Conservation (phyloP, 2,329 filamentous ascomycete genomes). For the Exophiala mesophila region DNA sequence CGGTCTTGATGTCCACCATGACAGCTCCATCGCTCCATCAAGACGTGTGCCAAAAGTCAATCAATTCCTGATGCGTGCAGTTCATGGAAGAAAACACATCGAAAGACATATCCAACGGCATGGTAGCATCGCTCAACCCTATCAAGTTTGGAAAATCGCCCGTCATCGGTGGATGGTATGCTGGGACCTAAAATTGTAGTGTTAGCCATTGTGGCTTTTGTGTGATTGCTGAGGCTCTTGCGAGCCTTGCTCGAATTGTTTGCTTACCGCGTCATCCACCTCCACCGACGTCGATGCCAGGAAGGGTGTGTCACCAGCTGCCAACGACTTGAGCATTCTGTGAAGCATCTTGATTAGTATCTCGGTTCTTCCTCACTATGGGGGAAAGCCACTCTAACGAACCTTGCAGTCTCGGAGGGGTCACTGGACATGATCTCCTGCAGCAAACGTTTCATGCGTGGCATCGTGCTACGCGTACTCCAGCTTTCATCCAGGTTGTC, state of each 20-base stretch:
- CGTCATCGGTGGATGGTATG: slow-evolving; percentile 8
- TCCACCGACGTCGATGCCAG: not conserved
- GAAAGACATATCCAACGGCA: slow-evolving; percentile 20
- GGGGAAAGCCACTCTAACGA: not conserved
- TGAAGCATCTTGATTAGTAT: not conserved
- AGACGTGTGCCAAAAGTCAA: slow-evolving; percentile 19
- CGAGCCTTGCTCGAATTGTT: not conserved
- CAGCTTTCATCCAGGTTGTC: slow-evolving; percentile 6
- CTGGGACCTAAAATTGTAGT: not conserved
- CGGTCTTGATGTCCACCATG: no score
- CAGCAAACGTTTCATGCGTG: slow-evolving; percentile 13
- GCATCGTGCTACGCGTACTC: slow-evolving; percentile 1
- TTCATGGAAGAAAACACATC: slow-evolving; percentile 19
- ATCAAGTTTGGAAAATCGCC: slow-evolving; percentile 20
- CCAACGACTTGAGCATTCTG: slow-evolving; percentile 2
- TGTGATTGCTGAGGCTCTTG: no score
- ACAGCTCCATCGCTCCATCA: no score
- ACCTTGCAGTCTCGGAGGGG: slow-evolving; percentile 21
- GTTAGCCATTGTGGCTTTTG: no score
- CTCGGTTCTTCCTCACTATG: not conserved
- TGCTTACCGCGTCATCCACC: not conserved
- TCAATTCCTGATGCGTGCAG: slow-evolving; percentile 15
- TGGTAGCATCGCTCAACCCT: slow-evolving; percentile 18
- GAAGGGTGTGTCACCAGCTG: not conserved
- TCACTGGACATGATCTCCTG: slow-evolving; percentile 22